Percentiles rank a stretch among this genome's conserved stretches.
These are phyloP conservation scores for Noccaea bulbosa DNA, from an alignment of 345 rosid genomes.

Conservation along the genomic window DNA sequence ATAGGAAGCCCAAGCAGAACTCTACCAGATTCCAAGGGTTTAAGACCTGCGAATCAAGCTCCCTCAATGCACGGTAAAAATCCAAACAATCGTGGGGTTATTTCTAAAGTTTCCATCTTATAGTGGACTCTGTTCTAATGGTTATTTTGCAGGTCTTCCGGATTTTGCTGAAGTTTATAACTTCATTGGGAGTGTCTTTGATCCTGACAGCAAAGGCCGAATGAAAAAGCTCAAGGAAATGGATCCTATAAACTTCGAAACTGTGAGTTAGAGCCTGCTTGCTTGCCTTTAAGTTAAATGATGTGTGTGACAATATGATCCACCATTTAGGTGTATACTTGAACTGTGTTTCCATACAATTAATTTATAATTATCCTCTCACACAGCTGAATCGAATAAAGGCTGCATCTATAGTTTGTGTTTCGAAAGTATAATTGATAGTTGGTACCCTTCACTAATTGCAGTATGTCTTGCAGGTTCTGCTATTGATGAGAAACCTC, in stretches of 20 bases:
- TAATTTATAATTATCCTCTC: not conserved
- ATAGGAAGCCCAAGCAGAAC: conserved; percentile 48
- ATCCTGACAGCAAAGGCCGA: conserved; percentile 68
- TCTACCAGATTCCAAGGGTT: conserved; percentile 22
- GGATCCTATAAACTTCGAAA: conserved; percentile 93
- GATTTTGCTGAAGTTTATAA: conserved; percentile 86
- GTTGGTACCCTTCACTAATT: conserved; percentile 25
- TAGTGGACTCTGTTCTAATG: conserved; percentile 22
- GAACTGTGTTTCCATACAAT: conserved; percentile 5
- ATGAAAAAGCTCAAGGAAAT: conserved; percentile 82
- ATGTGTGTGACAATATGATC: conserved; percentile 18
- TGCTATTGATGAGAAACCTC: conserved; percentile 94
- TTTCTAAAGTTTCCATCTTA: conserved; percentile 3
- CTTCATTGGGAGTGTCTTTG: conserved; percentile 87
- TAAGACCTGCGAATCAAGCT: conserved; percentile 32
- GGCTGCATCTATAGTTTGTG: not conserved
- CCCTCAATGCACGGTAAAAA: conserved; percentile 39
- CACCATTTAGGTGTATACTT: not conserved
- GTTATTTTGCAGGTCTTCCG: conserved; percentile 68
- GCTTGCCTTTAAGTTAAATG: conserved; percentile 9
- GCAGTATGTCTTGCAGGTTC: conserved; percentile 56
- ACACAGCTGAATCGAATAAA: not conserved
- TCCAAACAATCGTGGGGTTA: not conserved
- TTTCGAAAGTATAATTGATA: conserved; percentile 14
- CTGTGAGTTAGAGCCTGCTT: conserved; percentile 58